These are phyloP conservation scores for Colletotrichum coccodes DNA, from an alignment of 2,329 filamentous ascomycete species.

Conservation along the genomic window DNA sequence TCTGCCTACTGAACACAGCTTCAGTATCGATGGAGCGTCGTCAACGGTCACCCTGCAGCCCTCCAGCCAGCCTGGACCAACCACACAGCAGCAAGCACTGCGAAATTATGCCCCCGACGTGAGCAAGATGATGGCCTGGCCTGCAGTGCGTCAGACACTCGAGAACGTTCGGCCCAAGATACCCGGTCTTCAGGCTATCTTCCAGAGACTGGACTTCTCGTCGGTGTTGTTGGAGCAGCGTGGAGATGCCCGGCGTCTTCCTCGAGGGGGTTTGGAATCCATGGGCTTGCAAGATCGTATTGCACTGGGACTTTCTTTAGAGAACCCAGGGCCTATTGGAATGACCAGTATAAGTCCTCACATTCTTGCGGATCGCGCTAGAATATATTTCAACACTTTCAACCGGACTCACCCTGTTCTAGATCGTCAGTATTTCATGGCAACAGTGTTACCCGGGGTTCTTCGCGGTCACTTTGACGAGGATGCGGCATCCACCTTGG, in stretches of 20 bases:
- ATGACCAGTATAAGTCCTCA: conserved; percentile 53
- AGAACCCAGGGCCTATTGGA: neutral
- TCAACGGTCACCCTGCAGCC: conserved; percentile 33
- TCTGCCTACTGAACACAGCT: neutral
- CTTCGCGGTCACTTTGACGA: conserved; percentile 60
- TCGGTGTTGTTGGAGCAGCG: conserved; percentile 22
- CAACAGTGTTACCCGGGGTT: conserved; percentile 56
- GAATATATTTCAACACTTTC: conserved; percentile 68
- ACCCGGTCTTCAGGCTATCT: conserved; percentile 6
- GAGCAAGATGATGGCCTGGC: conserved; percentile 32
- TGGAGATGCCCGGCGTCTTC: conserved; percentile 1
- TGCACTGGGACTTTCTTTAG: neutral
- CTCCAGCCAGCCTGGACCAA: conserved; percentile 5
- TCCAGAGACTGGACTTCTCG: conserved; percentile 18
- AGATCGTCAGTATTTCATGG: conserved; percentile 64
- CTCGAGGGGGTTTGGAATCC: conserved; percentile 20
- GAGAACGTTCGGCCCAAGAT: conserved; percentile 19
- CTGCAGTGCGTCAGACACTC: conserved; percentile 28
- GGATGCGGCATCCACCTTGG: conserved; percentile 60
- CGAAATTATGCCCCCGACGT: conserved; percentile 25
- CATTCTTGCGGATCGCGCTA: conserved; percentile 59
- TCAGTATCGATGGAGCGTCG: conserved; percentile 18
- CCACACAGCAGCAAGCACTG: neutral
- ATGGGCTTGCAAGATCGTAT: neutral
- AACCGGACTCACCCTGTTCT: conserved; percentile 69